phyloP scores from a whole-genome alignment of 2,329 filamentous ascomycete genomes.

The Aspergillus phoenicis region DNA sequence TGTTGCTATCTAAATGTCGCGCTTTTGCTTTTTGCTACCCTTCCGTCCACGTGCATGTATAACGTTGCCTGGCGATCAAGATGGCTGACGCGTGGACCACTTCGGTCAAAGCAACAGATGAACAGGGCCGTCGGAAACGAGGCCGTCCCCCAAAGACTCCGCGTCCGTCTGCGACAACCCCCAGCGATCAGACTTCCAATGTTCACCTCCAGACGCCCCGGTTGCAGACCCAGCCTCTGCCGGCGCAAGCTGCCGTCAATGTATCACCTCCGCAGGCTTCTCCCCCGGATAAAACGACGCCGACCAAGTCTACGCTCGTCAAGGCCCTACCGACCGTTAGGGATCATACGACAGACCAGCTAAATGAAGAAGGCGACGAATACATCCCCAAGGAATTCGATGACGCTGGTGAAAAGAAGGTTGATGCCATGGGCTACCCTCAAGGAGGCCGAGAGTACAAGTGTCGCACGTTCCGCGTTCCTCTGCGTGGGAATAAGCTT shows the following conservation, averaged over 20 bases:
- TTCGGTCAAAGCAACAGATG: conserved; percentile 31
- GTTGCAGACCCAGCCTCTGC: conserved; percentile 41
- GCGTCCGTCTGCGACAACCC: conserved; percentile 38
- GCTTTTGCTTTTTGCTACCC: conserved; percentile 7
- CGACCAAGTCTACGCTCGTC: conserved; percentile 75
- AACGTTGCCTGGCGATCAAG: neutral
- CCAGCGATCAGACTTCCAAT: conserved; percentile 35
- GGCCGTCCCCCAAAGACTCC: conserved; percentile 54
- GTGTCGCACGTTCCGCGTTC: conserved; percentile 90
- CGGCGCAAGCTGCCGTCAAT: conserved; percentile 33
- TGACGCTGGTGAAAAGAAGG: conserved; percentile 92
- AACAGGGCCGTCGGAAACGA: conserved; percentile 52
- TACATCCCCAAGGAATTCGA: conserved; percentile 93
- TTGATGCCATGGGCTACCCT: conserved; percentile 78
- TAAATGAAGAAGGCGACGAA: conserved; percentile 86
- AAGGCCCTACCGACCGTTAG: conserved; percentile 94
- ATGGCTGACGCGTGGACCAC: conserved; percentile 23
- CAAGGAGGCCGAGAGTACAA: conserved; percentile 83
- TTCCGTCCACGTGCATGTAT: neutral
- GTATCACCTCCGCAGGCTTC: conserved; percentile 62
- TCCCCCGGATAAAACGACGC: conserved; percentile 72
- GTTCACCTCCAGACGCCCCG: conserved; percentile 44
- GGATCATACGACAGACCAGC: conserved; percentile 95
- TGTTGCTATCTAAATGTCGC: conserved; percentile 13
- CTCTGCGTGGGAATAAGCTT: conserved; percentile 85